A percentile compares a stretch with the other conserved stretches of the same genome.
Conservation (phyloP, 169 alveolate genomes). For the Cryptosporidium xiaoi region DNA sequence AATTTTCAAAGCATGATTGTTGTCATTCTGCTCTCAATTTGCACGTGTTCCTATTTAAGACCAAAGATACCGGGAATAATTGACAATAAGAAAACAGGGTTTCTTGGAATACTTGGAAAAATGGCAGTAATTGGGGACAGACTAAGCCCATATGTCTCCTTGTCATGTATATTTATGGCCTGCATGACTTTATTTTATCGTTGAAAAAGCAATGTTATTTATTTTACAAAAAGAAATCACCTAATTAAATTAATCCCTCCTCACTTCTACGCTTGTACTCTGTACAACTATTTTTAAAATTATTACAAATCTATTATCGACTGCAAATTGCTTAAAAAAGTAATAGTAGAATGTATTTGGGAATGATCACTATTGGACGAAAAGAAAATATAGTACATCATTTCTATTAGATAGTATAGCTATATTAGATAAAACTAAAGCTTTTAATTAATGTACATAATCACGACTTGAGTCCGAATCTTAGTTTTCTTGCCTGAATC, state of each 20-base stretch:
- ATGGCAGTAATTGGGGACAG: slow-evolving; percentile 96
- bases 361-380: background rate
- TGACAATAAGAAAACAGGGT: slow-evolving; percentile 89
- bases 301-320: background rate
- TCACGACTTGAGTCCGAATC: slow-evolving; percentile 41
- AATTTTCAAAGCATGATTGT: slow-evolving; percentile 92
- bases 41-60: slow-evolving; percentile 93
- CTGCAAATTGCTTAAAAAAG: background rate
- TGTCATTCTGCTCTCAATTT: slow-evolving; percentile 89
- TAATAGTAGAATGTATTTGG: background rate
- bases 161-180: slow-evolving; percentile 89
- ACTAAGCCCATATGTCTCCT: slow-evolving; percentile 92
- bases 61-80: slow-evolving; percentile 89
- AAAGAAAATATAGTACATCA: background rate
- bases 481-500: slow-evolving; percentile 59
- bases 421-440: background rate
- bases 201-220: slow-evolving; percentile 72
- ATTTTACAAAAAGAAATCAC: background rate
- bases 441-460: background rate
- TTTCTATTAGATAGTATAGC: background rate
- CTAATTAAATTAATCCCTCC: background rate
- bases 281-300: background rate
- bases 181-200: slow-evolving; percentile 87
- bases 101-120: slow-evolving; percentile 92
- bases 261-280: background rate